Conservation (phyloP, 108 stramenopile species). For the Cylindrotheca fusiformis region DNA sequence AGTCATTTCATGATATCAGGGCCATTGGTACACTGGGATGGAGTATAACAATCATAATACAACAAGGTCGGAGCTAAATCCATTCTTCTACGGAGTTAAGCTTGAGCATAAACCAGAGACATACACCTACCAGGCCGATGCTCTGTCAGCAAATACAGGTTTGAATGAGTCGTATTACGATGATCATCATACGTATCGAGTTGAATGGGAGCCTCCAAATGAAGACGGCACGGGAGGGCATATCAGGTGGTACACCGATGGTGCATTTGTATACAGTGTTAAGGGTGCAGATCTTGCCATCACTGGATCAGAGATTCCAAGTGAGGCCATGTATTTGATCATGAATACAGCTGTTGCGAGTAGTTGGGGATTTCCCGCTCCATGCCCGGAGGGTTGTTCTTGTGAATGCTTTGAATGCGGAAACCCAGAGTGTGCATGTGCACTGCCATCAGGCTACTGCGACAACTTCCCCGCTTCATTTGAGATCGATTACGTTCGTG, state of each 20-base stretch:
- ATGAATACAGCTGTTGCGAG: constrained; percentile 85
- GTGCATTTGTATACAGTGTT: constrained; percentile 61
- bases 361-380: constrained; percentile 84
- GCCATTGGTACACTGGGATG: constrained; percentile 79
- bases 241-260: constrained; percentile 80
- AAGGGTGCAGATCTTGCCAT: constrained; percentile 51
- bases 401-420: constrained; percentile 85
- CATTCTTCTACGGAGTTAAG: constrained; percentile 88
- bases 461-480: constrained; percentile 86
- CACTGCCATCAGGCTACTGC: constrained; percentile 83
- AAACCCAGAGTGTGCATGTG: constrained; percentile 83
- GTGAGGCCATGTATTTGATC: constrained; percentile 88
- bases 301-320: constrained; percentile 78
- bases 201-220: constrained; percentile 89
- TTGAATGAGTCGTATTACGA: constrained; percentile 61
- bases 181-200: constrained; percentile 65
- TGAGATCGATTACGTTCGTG: constrained; percentile 87
- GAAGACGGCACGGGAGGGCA: constrained; percentile 65
- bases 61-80: constrained; percentile 71
- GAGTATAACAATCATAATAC: constrained; percentile 63
- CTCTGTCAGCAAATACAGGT: constrained; percentile 78
- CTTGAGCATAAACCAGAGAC: constrained; percentile 67
- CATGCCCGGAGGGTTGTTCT: constrained; percentile 75
- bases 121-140: constrained; percentile 85
- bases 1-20: constrained; percentile 35